Percentiles rank a stretch among this genome's conserved stretches.
phyloP scores from a whole-genome alignment of 2,329 filamentous ascomycete genomes.

The Microthyrium microscopicum region DNA sequence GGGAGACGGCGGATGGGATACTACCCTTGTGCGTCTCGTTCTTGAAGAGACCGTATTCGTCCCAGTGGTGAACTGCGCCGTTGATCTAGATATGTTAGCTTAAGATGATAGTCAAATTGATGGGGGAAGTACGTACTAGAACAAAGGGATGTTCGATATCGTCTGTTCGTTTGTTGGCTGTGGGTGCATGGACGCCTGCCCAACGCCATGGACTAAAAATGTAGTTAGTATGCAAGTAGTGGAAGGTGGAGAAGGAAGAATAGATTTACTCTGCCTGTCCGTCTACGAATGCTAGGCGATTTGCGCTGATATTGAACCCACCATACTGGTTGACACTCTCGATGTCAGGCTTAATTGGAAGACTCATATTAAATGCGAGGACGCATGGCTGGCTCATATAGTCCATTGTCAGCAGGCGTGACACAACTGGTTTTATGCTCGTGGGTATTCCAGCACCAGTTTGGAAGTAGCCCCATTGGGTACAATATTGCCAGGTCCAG shows the following conservation, averaged over 20 bases:
- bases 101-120: no score
- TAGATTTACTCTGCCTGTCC: background rate
- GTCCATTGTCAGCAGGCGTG: constrained; percentile 48
- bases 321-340: constrained; percentile 61
- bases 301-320: constrained; percentile 54
- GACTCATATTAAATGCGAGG: constrained; percentile 51
- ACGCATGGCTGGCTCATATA: constrained; percentile 48
- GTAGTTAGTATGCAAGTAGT: constrained; percentile 23
- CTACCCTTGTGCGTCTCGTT: constrained; percentile 43
- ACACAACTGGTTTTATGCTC: constrained; percentile 50
- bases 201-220: constrained; percentile 66
- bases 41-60: constrained; percentile 50
- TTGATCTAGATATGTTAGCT: constrained; percentile 59
- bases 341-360: constrained; percentile 44
- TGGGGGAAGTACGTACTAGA: no score
- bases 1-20: constrained; percentile 41
- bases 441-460: constrained; percentile 54
- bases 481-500: constrained; percentile 44
- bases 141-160: constrained; percentile 51
- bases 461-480: constrained; percentile 59
- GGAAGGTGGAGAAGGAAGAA: background rate
- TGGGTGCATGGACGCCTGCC: constrained; percentile 54
- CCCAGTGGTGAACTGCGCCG: constrained; percentile 63
- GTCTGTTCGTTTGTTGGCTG: constrained; percentile 37
- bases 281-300: constrained; percentile 61